Evolutionary conservation across 139 green algal genomes (phyloP).

Genomic region (Chlorella sp.): DNA sequence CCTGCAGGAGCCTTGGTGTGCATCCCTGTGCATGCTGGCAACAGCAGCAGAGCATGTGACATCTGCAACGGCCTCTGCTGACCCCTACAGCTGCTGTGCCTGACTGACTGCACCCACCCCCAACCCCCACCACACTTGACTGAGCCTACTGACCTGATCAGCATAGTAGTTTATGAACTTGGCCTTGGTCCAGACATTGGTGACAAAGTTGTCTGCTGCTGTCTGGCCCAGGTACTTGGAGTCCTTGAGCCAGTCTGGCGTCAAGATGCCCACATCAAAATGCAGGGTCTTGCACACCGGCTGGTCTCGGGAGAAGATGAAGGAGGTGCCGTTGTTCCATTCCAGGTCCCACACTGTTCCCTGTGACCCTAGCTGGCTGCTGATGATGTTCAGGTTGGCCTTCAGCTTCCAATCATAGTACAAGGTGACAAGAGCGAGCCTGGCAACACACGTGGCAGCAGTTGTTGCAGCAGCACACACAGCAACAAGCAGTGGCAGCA

Average conservation of each 20-base stretch:
- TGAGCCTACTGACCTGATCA: not conserved
- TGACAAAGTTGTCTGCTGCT: not conserved
- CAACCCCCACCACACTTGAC: not conserved
- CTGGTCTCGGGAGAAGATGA: not conserved
- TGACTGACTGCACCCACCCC: no score
- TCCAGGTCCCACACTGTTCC: not conserved
- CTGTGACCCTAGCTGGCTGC: not conserved
- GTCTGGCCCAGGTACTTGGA: not conserved
- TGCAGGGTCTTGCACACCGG: not conserved
- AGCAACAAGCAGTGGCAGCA: no score
- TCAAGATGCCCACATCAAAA: constrained; percentile 1
- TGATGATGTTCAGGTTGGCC: not conserved
- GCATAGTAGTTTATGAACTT: not conserved
- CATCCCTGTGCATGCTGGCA: no score
- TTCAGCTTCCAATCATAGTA: not conserved
- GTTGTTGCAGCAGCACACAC: no score
- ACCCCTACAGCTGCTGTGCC: no score
- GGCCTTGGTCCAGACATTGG: not conserved
- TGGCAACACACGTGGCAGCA: no score
- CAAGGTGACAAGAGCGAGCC: not conserved
- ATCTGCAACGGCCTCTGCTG: no score
- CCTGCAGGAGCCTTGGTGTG: no score
- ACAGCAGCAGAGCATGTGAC: no score
- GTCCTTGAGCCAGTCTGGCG: not conserved
- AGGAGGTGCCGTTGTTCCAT: not conserved